Conservation (phyloP, 2,329 filamentous ascomycete species). For the Cryphonectria radicalis region DNA sequence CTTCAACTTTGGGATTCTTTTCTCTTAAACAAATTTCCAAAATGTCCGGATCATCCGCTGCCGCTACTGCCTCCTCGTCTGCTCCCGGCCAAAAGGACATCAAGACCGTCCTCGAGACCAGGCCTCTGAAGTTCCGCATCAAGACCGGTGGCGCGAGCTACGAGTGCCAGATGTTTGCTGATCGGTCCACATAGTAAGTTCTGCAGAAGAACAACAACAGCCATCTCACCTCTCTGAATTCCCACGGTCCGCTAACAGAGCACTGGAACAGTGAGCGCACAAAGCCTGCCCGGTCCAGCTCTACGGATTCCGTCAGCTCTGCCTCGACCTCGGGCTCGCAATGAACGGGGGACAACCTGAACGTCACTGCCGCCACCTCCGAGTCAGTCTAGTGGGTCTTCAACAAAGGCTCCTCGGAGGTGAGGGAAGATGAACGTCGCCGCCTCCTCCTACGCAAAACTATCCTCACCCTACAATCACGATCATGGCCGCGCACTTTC, state of each 20-base stretch:
- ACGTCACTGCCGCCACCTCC: not conserved
- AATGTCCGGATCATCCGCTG: conserved; percentile 26
- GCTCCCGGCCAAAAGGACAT: conserved; percentile 26
- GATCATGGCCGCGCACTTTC: not conserved
- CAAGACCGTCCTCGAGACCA: conserved; percentile 42
- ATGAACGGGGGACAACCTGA: not conserved
- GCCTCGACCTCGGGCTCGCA: conserved; percentile 30
- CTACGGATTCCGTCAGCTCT: conserved; percentile 28
- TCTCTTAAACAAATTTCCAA: conserved; percentile 2
- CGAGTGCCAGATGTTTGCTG: conserved; percentile 46
- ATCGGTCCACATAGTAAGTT: conserved; percentile 49
- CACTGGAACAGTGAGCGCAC: conserved; percentile 27
- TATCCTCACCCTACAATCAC: not conserved
- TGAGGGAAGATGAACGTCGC: not conserved
- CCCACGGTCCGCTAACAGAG: not conserved
- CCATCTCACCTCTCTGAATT: not conserved
- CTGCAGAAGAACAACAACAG: not conserved
- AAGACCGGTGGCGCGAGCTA: conserved; percentile 45
- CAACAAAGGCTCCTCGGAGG: not conserved
- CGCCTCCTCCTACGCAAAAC: not conserved
- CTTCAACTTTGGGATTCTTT: not conserved
- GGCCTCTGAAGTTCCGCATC: conserved; percentile 51
- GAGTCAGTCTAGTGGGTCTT: not conserved
- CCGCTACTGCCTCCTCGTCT: conserved; percentile 4
- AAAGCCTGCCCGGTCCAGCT: conserved; percentile 28